Evolutionary conservation across 768 basidiomycete genomes (phyloP).

Genomic region (Calocybe cyanea): DNA sequence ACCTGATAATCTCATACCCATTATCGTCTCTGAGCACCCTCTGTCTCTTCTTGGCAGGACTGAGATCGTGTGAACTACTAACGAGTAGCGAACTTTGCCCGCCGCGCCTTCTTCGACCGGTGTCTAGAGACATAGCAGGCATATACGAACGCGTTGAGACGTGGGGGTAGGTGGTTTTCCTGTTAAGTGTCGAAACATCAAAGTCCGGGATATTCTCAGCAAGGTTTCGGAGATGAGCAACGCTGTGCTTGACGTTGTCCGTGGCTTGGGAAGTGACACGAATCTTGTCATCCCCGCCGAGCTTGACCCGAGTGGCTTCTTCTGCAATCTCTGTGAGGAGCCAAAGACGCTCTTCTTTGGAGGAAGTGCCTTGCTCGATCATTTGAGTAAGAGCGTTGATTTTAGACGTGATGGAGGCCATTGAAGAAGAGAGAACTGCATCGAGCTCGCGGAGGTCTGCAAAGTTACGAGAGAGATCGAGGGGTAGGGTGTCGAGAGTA

Average conservation of each 20-base stretch:
- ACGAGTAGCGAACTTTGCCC: conserved; percentile 53
- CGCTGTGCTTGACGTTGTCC: conserved; percentile 74
- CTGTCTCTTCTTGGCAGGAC: conserved; percentile 68
- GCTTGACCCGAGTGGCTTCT: conserved; percentile 85
- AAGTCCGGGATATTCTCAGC: conserved; percentile 63
- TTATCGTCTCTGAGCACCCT: conserved; percentile 63
- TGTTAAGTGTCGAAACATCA: conserved; percentile 50
- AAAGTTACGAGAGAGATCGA: conserved; percentile 91
- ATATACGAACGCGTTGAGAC: conserved; percentile 66
- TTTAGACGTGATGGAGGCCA: conserved; percentile 76
- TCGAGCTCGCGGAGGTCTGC: conserved; percentile 98
- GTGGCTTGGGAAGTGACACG: conserved; percentile 89
- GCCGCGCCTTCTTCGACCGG: conserved; percentile 58
- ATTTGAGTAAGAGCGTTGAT: conserved; percentile 71
- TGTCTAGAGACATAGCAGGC: conserved; percentile 57
- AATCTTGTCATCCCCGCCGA: conserved; percentile 98
- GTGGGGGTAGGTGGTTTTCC: conserved; percentile 73
- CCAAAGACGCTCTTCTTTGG: conserved; percentile 75
- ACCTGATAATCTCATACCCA: conserved; percentile 43
- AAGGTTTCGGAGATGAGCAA: conserved; percentile 56
- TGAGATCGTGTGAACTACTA: conserved; percentile 47
- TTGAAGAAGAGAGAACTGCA: conserved; percentile 90
- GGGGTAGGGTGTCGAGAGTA: conserved; percentile 88
- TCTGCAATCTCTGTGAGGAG: conserved; percentile 92
- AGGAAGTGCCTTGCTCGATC: conserved; percentile 60